Evolutionary conservation across 345 rosid genomes (phyloP).

Genomic region (Bruguiera gymnorhiza): DNA sequence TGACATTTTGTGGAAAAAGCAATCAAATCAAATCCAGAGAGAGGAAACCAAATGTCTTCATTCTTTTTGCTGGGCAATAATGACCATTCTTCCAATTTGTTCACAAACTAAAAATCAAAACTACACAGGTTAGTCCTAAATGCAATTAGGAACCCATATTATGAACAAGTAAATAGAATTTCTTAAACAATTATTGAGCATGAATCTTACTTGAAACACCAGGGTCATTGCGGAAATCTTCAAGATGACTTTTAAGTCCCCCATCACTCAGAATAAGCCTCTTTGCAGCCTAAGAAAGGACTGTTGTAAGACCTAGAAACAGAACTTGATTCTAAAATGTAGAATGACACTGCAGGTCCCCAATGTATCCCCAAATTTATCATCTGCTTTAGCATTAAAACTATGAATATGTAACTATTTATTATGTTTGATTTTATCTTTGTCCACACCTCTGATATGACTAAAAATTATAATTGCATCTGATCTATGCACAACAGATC

Average conservation of each 20-base stretch:
- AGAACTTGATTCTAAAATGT: not conserved
- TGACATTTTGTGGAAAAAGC: too few relatives aligned
- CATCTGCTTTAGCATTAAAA: too few relatives aligned
- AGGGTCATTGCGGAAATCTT: constrained; percentile 57
- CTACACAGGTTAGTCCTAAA: not conserved
- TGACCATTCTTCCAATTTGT: too few relatives aligned
- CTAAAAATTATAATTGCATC: too few relatives aligned
- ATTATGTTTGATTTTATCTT: too few relatives aligned
- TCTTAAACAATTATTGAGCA: not conserved
- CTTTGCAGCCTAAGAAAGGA: constrained; percentile 70
- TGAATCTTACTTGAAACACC: constrained; percentile 58
- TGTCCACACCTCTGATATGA: too few relatives aligned
- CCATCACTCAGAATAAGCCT: constrained; percentile 61
- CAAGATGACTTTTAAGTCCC: constrained; percentile 59
- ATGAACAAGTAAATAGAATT: constrained; percentile 4
- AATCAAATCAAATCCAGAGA: too few relatives aligned
- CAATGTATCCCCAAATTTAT: too few relatives aligned
- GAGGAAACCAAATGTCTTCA: too few relatives aligned
- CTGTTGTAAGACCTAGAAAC: constrained; percentile 7
- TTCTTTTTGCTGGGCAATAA: too few relatives aligned
- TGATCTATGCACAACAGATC: too few relatives aligned
- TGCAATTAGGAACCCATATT: not conserved
- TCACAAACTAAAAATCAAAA: not conserved
- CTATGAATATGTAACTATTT: too few relatives aligned
- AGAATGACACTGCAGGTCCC: not conserved